Conservation (phyloP, 768 basidiomycete species). For the Tricholoma saponaceum region DNA sequence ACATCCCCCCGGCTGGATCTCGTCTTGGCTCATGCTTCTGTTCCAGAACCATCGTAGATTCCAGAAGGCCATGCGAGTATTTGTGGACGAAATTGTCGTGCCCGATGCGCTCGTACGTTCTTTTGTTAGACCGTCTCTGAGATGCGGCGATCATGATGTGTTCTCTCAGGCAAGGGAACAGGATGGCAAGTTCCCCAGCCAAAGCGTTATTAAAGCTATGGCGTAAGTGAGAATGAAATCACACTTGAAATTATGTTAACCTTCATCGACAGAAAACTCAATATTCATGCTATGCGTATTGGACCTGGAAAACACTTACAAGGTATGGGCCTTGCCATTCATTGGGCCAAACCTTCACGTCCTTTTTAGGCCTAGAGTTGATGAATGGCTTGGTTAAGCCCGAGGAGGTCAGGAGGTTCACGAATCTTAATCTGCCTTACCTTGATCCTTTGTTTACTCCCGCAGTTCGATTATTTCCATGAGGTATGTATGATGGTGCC, state of each 20-base stretch:
- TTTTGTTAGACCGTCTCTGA: not conserved
- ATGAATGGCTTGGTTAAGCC: constrained; percentile 79
- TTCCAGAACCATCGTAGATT: constrained; percentile 56
- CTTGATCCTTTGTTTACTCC: constrained; percentile 1
- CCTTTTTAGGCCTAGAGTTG: constrained; percentile 51
- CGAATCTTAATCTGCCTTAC: not conserved
- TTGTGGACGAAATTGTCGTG: constrained; percentile 66
- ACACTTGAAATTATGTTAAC: not conserved
- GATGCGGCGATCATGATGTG: constrained; percentile 21
- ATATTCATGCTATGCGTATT: constrained; percentile 88
- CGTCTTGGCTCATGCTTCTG: constrained; percentile 11
- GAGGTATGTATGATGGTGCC: constrained; percentile 34
- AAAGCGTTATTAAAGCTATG: constrained; percentile 77
- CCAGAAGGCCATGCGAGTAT: constrained; percentile 62
- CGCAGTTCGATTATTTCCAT: constrained; percentile 87
- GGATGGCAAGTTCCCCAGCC: constrained; percentile 84
- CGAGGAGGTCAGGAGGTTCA: constrained; percentile 52
- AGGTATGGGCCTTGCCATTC: constrained; percentile 15
- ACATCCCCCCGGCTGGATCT: constrained; percentile 24
- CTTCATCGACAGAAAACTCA: constrained; percentile 44
- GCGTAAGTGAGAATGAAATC: constrained; percentile 27
- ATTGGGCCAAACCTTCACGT: not conserved
- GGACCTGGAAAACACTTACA: constrained; percentile 91
- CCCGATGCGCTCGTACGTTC: constrained; percentile 45
- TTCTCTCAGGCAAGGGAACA: constrained; percentile 67